A percentile compares a stretch with the other conserved stretches of the same genome.
phyloP scores from a whole-genome alignment of 306 rosid species.

The Cicer bijugum region DNA sequence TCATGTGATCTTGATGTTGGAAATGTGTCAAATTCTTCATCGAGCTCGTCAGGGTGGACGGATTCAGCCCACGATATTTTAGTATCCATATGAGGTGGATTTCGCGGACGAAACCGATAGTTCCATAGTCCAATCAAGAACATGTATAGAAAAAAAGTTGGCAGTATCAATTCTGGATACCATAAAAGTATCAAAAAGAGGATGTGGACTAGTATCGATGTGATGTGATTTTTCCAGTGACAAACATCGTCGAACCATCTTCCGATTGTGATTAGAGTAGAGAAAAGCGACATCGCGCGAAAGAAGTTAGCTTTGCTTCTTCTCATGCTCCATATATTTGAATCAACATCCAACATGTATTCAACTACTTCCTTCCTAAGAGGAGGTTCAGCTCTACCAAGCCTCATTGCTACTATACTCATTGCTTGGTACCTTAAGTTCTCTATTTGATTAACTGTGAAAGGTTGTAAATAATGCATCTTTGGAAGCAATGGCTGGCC shows the following conservation, averaged over 20 bases:
- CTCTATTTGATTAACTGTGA: conserved; percentile 83
- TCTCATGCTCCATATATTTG: conserved; percentile 92
- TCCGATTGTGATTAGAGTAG: conserved; percentile 56
- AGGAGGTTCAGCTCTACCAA: conserved; percentile 84
- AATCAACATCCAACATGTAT: conserved; percentile 85
- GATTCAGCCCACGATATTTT: conserved; percentile 84
- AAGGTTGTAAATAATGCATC: conserved; percentile 84
- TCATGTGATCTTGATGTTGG: conserved; percentile 72
- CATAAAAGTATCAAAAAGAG: conserved; percentile 72
- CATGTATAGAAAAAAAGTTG: conserved; percentile 76
- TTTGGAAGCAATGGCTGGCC: conserved; percentile 86
- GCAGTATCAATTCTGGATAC: conserved; percentile 84
- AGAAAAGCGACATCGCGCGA: conserved; percentile 75
- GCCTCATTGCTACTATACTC: conserved; percentile 73
- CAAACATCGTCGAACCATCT: conserved; percentile 77
- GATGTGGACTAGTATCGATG: conserved; percentile 74
- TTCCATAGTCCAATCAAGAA: conserved; percentile 87
- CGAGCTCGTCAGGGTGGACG: conserved; percentile 79
- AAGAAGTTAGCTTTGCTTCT: conserved; percentile 92
- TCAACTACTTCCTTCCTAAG: conserved; percentile 84
- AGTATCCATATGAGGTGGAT: conserved; percentile 84
- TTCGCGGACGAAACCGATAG: conserved; percentile 65
- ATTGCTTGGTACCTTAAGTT: conserved; percentile 77
- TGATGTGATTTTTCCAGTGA: conserved; percentile 75
- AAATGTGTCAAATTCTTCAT: conserved; percentile 90